Conservation (phyloP, 257 asterid genomes). For the Jacaranda mimosifolia region DNA sequence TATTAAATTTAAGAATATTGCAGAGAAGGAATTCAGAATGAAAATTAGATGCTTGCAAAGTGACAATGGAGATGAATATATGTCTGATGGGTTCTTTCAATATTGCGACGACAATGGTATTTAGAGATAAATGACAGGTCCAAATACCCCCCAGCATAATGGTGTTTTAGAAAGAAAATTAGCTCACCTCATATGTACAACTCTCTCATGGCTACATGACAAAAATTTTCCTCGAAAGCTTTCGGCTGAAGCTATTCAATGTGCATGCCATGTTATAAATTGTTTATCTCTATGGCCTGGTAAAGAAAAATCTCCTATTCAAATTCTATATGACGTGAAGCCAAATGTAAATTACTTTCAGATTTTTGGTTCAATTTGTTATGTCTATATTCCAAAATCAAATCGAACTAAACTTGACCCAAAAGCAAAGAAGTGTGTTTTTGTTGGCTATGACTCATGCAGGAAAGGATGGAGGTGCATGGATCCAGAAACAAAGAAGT, state of each 20-base stretch:
- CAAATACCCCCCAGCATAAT: neutral
- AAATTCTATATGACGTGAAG: conserved; percentile 22
- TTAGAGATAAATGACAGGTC: neutral
- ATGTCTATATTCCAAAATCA: conserved; percentile 22
- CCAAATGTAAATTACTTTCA: conserved; percentile 36
- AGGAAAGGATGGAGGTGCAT: conserved; percentile 34
- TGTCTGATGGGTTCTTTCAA: neutral
- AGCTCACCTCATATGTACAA: neutral
- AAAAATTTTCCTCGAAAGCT: conserved; percentile 33
- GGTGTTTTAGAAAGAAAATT: conserved; percentile 1
- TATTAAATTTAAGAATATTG: neutral
- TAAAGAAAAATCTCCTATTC: conserved; percentile 24
- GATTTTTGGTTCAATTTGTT: conserved; percentile 34
- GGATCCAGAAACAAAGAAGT: conserved; percentile 26
- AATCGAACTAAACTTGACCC: conserved; percentile 35
- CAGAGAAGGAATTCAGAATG: too few species aligned
- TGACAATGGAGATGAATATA: too few species aligned
- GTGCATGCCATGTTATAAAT: conserved; percentile 29
- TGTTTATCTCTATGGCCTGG: conserved; percentile 19
- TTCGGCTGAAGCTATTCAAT: conserved; percentile 29
- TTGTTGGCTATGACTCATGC: neutral
- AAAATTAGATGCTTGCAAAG: too few species aligned
- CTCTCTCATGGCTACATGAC: conserved; percentile 24
- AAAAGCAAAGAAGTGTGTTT: conserved; percentile 20
- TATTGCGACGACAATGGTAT: conserved; percentile 7